Base-by-base conservation (phyloP, 352 stramenopile species). In the Pythium chondricola region DNA sequence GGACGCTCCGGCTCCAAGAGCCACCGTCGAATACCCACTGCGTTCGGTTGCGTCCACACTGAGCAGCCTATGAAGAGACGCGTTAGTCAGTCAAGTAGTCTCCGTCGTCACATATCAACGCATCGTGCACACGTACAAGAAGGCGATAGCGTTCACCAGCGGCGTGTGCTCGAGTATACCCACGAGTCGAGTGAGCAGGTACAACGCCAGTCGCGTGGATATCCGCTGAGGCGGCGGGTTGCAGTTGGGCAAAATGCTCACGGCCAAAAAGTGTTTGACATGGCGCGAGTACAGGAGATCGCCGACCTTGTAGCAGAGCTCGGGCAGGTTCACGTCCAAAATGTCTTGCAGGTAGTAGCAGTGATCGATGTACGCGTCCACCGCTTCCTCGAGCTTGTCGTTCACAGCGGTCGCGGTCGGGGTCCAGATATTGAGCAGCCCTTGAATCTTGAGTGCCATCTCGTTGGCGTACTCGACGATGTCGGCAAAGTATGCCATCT, bases 331-430 rank as follows among this genome's bases (percentile, higher is more conserved):
- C 16, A 94, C 78, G 42, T 90, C 74, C 32, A 94, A 61, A 7
- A 94, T 66, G 42, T 94, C 83, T 32, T 94, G 83, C 22, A 94
- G 56, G 35, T 91, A 94, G 46, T 79, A 92, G 44, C 78, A 89
- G 58, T 91, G 79, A 56, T 91, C 81, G 21, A 91, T 83, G 57
- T 88, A 91, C 27, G 74, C 78, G 42, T 93, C 82, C 6, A 92
- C 55, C 1, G 74, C 72, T 46, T 92, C 78, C 21, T 92, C 75
- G 18, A 94, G 61, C 63, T 85, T 94, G 45, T 94, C 75, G 38
- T 65, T 70, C 2, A 76, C 53, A 22, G 58, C 53, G 1, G 31
- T 65, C 1, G 48, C 48, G 7, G 52, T 65, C 2, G 54, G 58
- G 1, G 62, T 71, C 69, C 67, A 85, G 3, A 61, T 65, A 41